phyloP scores from a whole-genome alignment of 2,329 filamentous ascomycete genomes.

The Colletotrichum echinochloae region DNA sequence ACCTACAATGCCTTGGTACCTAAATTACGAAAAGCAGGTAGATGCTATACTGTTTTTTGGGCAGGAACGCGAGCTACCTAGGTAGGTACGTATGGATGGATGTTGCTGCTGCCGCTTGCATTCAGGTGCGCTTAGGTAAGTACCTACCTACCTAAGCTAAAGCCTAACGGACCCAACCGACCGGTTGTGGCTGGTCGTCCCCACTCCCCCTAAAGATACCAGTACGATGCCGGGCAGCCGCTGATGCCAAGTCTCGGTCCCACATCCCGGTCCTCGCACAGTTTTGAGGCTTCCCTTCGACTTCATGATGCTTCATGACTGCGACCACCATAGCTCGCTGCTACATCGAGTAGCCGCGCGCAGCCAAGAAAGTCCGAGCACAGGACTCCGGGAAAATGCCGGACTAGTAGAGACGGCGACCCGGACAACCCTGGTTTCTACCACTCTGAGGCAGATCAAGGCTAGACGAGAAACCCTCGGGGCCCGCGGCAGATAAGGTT shows the following conservation, averaged over 20 bases:
- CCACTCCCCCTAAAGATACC: background rate
- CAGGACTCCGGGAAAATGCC: background rate
- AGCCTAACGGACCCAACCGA: background rate
- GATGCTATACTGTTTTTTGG: no score
- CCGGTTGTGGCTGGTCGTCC: conserved; percentile 29
- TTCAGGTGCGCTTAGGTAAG: no score
- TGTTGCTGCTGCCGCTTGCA: no score
- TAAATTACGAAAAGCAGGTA: no score
- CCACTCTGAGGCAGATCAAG: background rate
- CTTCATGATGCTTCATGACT: background rate
- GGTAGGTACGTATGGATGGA: no score
- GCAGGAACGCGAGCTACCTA: no score
- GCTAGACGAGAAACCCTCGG: background rate
- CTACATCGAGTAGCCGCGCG: background rate
- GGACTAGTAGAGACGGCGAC: background rate
- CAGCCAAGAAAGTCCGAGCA: conserved; percentile 2
- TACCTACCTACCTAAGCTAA: no score
- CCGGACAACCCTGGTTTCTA: conserved; percentile 6
- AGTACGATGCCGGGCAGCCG: background rate
- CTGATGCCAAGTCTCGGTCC: conserved; percentile 19
- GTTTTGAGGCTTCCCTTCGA: conserved; percentile 2
- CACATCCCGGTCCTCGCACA: conserved; percentile 21
- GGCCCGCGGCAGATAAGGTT: conserved; percentile 32
- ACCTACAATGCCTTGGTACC: no score
- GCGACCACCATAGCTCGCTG: background rate